These are phyloP conservation scores for Oldenlandia corymbosa DNA, from an alignment of 257 asterid genomes.

Conservation along the genomic window DNA sequence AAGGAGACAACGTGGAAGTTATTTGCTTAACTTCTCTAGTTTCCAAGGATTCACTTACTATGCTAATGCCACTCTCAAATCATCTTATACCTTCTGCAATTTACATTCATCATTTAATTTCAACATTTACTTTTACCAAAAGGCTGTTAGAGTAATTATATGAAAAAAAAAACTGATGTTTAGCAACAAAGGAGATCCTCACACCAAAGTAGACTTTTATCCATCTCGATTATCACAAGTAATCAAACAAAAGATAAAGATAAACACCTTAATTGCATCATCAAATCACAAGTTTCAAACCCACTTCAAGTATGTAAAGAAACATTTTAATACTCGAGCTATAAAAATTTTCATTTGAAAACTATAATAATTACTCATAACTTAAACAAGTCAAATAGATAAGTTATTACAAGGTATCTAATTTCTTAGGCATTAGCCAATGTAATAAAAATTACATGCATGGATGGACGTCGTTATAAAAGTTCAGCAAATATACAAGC, in stretches of 20 bases:
- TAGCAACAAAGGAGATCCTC: not conserved
- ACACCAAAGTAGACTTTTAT: not conserved
- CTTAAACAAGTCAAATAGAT: not conserved
- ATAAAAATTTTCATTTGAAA: not conserved
- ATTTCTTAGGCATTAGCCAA: not conserved
- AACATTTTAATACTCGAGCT: not conserved
- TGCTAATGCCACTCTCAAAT: not conserved
- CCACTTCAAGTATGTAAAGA: not conserved
- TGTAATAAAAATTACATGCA: conserved; percentile 50
- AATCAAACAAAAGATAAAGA: not conserved
- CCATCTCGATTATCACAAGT: not conserved
- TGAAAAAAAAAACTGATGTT: not conserved
- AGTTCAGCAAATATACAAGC: conserved; percentile 99
- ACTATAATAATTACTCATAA: not conserved
- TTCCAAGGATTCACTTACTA: not conserved
- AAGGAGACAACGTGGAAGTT: no score
- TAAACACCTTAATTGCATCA: not conserved
- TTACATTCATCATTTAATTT: not conserved
- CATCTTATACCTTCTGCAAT: not conserved
- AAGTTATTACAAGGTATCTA: not conserved
- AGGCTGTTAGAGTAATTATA: not conserved
- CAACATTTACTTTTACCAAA: not conserved
- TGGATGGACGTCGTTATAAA: conserved; percentile 79
- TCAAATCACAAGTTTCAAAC: not conserved
- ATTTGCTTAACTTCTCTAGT: no score